A percentile compares a stretch with the other conserved stretches of the same genome.
These are phyloP conservation scores for Crithidia bombi DNA, from an alignment of 208 protist species.

Conservation along the genomic window DNA sequence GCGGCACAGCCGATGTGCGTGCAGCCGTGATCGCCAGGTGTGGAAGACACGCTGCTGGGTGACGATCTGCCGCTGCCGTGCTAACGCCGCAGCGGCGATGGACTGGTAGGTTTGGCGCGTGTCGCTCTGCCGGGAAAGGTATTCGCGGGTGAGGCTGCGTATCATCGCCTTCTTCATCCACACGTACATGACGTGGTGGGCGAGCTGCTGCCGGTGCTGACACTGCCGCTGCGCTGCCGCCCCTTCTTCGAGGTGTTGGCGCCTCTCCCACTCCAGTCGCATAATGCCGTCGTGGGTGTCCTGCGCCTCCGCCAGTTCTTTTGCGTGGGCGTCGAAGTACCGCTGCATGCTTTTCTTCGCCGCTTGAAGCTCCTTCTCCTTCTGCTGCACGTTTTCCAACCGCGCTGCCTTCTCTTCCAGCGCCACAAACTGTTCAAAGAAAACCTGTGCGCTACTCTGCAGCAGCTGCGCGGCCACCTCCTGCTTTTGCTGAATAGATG, in stretches of 20 bases:
- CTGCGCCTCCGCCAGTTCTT: slow-evolving; percentile 26
- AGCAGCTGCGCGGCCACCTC: slow-evolving; percentile 47
- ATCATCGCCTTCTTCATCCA: slow-evolving; percentile 41
- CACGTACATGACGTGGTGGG: slow-evolving; percentile 10
- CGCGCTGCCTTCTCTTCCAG: slow-evolving; percentile 36
- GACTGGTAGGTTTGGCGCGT: slow-evolving; percentile 10
- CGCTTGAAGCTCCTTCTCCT: slow-evolving; percentile 41
- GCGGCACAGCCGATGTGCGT: slow-evolving; percentile 2
- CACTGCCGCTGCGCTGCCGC: background rate
- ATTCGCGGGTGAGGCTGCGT: slow-evolving; percentile 26
- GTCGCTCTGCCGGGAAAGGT: background rate
- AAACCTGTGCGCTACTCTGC: slow-evolving; percentile 32
- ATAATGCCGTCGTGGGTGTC: slow-evolving; percentile 28
- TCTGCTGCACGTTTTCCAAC: slow-evolving; percentile 33
- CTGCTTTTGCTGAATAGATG: slow-evolving; percentile 43
- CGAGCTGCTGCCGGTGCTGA: slow-evolving; percentile 8
- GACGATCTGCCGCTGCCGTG: slow-evolving; percentile 1
- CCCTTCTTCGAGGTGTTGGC: slow-evolving; percentile 30
- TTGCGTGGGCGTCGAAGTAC: slow-evolving; percentile 57
- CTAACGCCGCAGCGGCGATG: slow-evolving; percentile 14
- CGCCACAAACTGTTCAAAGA: slow-evolving; percentile 34
- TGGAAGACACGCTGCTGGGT: background rate
- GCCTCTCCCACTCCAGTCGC: slow-evolving; percentile 28
- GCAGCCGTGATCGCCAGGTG: slow-evolving; percentile 20
- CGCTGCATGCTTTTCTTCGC: slow-evolving; percentile 61